A percentile compares a stretch with the other conserved stretches of the same genome.
Evolutionary conservation across 2,329 filamentous ascomycete species (phyloP).

Genomic region (Talaromyces sp.): DNA sequence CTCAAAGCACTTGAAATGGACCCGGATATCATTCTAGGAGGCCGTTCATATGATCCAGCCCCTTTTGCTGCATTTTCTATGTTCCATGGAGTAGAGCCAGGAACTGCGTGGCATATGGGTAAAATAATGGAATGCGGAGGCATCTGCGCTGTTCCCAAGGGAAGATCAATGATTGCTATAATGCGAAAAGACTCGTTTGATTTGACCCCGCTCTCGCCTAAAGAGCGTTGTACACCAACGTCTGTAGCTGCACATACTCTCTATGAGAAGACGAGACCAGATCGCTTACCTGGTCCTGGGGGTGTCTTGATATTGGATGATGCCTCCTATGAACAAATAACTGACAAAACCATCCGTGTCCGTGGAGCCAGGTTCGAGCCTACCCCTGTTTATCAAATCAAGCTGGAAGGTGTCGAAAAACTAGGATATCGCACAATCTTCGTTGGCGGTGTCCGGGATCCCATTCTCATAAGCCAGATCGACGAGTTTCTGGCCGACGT

Average conservation of each 20-base stretch:
- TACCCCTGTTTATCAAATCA: conserved; percentile 45
- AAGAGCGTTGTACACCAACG: conserved; percentile 47
- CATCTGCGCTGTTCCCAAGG: conserved; percentile 51
- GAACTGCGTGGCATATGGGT: conserved; percentile 53
- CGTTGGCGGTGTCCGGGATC: conserved; percentile 50
- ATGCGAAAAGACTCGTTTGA: conserved; percentile 51
- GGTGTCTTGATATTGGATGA: conserved; percentile 46
- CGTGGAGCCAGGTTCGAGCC: conserved; percentile 40
- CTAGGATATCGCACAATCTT: conserved; percentile 49
- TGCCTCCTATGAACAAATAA: conserved; percentile 46
- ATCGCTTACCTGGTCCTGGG: conserved; percentile 52
- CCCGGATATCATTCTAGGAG: conserved; percentile 51
- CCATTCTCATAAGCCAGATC: conserved; percentile 47
- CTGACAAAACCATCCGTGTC: conserved; percentile 44
- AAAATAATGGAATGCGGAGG: conserved; percentile 38
- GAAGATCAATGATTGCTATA: conserved; percentile 43
- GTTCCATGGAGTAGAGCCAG: conserved; percentile 32
- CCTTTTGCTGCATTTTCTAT: conserved; percentile 44
- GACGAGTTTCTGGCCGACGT: conserved; percentile 37
- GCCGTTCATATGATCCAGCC: conserved; percentile 44
- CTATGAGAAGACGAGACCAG: conserved; percentile 57
- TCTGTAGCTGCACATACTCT: conserved; percentile 56
- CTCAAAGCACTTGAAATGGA: conserved; percentile 40
- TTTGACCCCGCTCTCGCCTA: conserved; percentile 43
- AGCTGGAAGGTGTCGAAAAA: conserved; percentile 49